These are phyloP conservation scores for Beauveria rudraprayagi DNA, from an alignment of 2,329 filamentous ascomycete genomes.

Conservation along the genomic window DNA sequence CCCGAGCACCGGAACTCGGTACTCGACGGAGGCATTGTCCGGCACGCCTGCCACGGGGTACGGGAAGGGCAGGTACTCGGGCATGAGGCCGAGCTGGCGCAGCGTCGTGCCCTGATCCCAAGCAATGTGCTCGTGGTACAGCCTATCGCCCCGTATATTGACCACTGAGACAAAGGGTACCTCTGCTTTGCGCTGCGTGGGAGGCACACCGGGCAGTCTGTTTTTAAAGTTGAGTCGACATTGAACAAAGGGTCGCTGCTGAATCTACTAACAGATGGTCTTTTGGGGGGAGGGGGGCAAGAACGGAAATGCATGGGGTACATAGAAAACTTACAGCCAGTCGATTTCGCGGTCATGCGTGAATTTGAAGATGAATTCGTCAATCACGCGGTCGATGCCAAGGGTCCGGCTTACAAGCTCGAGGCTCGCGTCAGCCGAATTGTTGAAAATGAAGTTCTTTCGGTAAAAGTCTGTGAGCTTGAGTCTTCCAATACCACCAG, in stretches of 20 bases:
- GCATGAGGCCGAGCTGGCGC: slow-evolving; percentile 44
- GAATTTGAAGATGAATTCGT: slow-evolving; percentile 58
- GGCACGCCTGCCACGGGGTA: not conserved
- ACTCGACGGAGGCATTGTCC: slow-evolving; percentile 18
- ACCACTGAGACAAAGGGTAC: slow-evolving; percentile 55
- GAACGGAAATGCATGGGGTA: not conserved
- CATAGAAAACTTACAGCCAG: slow-evolving; percentile 48
- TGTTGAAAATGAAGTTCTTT: slow-evolving; percentile 59
- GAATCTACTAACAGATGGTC: too few species aligned
- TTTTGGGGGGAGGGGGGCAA: not conserved
- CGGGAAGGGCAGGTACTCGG: slow-evolving; percentile 10
- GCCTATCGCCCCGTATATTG: slow-evolving; percentile 50
- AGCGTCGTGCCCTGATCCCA: slow-evolving; percentile 60
- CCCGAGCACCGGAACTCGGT: slow-evolving; percentile 25
- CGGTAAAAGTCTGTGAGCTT: slow-evolving; percentile 60
- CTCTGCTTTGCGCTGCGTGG: slow-evolving; percentile 41
- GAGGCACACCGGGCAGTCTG: slow-evolving; percentile 41
- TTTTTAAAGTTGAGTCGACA: slow-evolving; percentile 21
- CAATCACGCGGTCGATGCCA: slow-evolving; percentile 60
- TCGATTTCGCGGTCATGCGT: slow-evolving; percentile 53
- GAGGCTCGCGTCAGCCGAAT: slow-evolving; percentile 26
- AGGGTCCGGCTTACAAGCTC: slow-evolving; percentile 42
- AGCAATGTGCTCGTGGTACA: slow-evolving; percentile 57
- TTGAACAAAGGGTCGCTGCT: not conserved
- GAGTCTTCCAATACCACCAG: slow-evolving; percentile 59